Evolutionary conservation across 2,329 filamentous ascomycete species (phyloP).

Genomic region (Diplodia corticola): DNA sequence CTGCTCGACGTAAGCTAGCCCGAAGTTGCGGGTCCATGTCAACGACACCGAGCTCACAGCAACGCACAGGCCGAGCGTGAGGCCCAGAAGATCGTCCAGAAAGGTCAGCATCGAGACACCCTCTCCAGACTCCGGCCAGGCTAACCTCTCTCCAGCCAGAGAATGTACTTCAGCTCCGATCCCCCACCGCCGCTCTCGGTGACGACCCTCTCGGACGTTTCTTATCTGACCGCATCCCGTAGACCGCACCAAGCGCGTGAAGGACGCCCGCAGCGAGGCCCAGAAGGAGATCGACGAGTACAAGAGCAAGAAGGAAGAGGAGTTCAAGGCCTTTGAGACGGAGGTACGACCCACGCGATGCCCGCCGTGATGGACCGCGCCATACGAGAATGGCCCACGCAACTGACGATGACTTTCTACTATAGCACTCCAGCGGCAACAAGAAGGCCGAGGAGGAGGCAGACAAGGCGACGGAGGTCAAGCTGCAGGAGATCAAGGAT

Average conservation of each 20-base stretch:
- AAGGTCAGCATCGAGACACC: conserved; percentile 60
- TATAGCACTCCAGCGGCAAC: conserved; percentile 89
- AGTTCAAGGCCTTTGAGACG: conserved; percentile 93
- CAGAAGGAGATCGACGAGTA: conserved; percentile 98
- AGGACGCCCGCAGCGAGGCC: conserved; percentile 92
- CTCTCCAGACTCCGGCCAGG: neutral
- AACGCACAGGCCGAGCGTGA: conserved; percentile 82
- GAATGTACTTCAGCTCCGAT: conserved; percentile 65
- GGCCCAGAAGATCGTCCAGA: conserved; percentile 98
- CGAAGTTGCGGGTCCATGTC: conserved; percentile 28
- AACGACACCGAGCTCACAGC: conserved; percentile 40
- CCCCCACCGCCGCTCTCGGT: conserved; percentile 22
- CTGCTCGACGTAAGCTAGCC: conserved; percentile 81
- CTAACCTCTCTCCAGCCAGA: conserved; percentile 59
- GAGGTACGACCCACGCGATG: conserved; percentile 52
- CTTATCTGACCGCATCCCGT: conserved; percentile 29
- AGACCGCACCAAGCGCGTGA: conserved; percentile 96
- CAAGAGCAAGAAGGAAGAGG: conserved; percentile 82
- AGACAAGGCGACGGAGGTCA: conserved; percentile 74
- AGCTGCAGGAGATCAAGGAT: conserved; percentile 79
- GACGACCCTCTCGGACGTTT: conserved; percentile 3
- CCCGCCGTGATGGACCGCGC: neutral
- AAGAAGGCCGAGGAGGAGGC: conserved; percentile 70
- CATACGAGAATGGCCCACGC: neutral
- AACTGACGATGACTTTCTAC: conserved; percentile 25